These are phyloP conservation scores for Capsicum rhomboideum DNA, from an alignment of 257 asterid species.

Conservation along the genomic window DNA sequence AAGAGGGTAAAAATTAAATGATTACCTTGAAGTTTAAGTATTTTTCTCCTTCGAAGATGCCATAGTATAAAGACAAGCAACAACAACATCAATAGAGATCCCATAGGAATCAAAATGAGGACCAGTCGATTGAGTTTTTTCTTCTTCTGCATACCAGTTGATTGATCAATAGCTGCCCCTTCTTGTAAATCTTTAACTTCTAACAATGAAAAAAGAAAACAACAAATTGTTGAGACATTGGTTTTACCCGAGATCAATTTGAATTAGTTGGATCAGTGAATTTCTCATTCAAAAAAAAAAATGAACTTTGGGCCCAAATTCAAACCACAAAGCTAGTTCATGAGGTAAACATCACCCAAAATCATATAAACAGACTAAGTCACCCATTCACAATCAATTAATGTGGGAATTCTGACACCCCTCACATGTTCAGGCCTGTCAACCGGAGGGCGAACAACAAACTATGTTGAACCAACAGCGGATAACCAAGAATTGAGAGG, in stretches of 20 bases:
- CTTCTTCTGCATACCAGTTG: not conserved
- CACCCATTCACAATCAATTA: not conserved
- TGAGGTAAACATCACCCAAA: not conserved
- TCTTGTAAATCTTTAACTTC: not conserved
- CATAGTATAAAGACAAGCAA: not conserved
- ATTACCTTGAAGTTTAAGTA: not conserved
- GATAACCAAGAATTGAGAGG: not conserved
- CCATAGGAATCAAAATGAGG: conserved; percentile 1
- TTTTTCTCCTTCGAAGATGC: not conserved
- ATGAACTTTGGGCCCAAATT: too few species aligned
- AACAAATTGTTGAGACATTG: not conserved
- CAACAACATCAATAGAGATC: not conserved
- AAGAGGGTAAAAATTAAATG: not conserved
- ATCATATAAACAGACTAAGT: not conserved
- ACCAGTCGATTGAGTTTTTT: conserved; percentile 1
- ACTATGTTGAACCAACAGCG: not conserved
- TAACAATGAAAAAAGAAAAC: not conserved
- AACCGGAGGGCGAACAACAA: not conserved
- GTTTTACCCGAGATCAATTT: too few species aligned
- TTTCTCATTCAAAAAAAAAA: too few species aligned
- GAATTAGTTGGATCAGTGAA: not conserved
- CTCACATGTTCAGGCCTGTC: not conserved
- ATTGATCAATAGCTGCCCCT: not conserved
- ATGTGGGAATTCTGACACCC: not conserved
- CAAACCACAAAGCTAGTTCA: not conserved